Conservation (phyloP, 768 basidiomycete genomes). For the Boletus huronensis region DNA sequence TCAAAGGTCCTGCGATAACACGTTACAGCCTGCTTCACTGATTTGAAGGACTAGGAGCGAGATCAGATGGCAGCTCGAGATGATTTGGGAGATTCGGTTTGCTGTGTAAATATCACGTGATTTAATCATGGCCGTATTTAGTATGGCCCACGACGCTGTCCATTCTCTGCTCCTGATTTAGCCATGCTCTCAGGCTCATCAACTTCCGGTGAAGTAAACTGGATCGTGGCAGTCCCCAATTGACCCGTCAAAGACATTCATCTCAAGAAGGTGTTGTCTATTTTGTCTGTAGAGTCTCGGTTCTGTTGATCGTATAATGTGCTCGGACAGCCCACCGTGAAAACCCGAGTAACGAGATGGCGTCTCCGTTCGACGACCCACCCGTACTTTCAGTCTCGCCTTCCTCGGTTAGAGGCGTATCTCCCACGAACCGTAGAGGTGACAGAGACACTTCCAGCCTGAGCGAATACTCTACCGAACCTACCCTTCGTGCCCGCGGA, state of each 20-base stretch:
- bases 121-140: too few species aligned
- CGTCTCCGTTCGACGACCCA: conserved; percentile 36
- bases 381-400: conserved; percentile 39
- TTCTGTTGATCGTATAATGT: neutral
- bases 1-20: too few species aligned
- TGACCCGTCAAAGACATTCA: neutral
- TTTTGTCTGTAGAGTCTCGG: neutral
- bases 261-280: conserved; percentile 14
- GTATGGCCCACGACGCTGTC: neutral
- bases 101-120: conserved; percentile 4
- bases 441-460: conserved; percentile 35
- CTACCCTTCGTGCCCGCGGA: conserved; percentile 42
- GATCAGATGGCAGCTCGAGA: too few species aligned
- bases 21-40: too few species aligned
- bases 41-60: too few species aligned
- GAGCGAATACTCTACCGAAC: conserved; percentile 41
- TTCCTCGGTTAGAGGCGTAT: conserved; percentile 37
- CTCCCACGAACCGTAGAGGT: conserved; percentile 38
- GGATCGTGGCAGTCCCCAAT: neutral
- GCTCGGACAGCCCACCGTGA: conserved; percentile 2
- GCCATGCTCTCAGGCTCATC: neutral
- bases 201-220: neutral
- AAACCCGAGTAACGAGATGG: conserved; percentile 27
- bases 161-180: neutral
- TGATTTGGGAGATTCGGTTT: neutral